Evolutionary conservation across 1,139 yeast genomes (phyloP).

Genomic region (Geotrichum histeridarum): DNA sequence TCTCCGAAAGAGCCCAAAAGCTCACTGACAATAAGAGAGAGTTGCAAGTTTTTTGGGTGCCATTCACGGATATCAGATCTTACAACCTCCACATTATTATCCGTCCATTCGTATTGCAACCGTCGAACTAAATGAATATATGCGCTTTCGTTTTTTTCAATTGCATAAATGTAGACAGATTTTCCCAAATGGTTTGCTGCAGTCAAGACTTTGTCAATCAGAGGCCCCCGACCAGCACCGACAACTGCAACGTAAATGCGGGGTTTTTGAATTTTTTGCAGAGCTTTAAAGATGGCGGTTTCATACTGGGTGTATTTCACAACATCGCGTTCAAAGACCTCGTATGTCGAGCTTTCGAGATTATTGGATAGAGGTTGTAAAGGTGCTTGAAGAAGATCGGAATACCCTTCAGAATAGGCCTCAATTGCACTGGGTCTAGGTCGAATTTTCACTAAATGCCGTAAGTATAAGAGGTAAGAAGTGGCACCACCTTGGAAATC

Average conservation of each 20-base stretch:
- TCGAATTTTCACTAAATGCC: slow-evolving; percentile 43
- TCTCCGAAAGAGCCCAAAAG: slow-evolving; percentile 87
- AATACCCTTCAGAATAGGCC: slow-evolving; percentile 37
- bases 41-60: slow-evolving; percentile 42
- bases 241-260: slow-evolving; percentile 49
- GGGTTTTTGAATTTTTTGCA: slow-evolving; percentile 38
- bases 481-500: slow-evolving; percentile 42
- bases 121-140: slow-evolving; percentile 38
- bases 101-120: slow-evolving; percentile 33
- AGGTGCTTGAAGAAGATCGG: slow-evolving; percentile 51
- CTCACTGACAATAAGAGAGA: slow-evolving; percentile 61
- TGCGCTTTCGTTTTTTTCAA: slow-evolving; percentile 72
- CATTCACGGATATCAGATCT: slow-evolving; percentile 54
- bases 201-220: slow-evolving; percentile 51
- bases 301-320: slow-evolving; percentile 65
- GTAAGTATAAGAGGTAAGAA: slow-evolving; percentile 49
- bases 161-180: slow-evolving; percentile 45
- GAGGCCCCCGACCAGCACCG: slow-evolving; percentile 87
- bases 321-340: slow-evolving; percentile 62
- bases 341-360: slow-evolving; percentile 56
- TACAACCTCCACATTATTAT: slow-evolving; percentile 45
- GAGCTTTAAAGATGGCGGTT: slow-evolving; percentile 57
- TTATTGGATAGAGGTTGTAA: slow-evolving; percentile 62
- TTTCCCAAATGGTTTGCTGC: slow-evolving; percentile 40
- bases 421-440: slow-evolving; percentile 37